Base-by-base conservation (phyloP, 352 stramenopile genomes). In the Phytophthora parvispora region DNA sequence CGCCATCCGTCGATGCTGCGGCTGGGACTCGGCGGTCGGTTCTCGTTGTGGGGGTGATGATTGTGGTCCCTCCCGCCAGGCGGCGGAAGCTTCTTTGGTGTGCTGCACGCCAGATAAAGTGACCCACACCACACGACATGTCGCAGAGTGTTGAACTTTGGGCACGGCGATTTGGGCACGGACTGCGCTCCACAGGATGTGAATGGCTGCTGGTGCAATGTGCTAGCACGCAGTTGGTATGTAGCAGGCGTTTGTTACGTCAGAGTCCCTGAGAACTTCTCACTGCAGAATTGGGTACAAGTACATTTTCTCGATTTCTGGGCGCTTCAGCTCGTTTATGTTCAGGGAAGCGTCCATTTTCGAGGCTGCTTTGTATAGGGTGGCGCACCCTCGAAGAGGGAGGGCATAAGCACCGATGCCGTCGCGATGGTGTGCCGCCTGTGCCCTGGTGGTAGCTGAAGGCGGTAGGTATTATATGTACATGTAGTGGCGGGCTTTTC, bases 1-100 rank as follows among this genome's bases (percentile, higher is more conserved):
- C n/a, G n/a, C n/a, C n/a, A n/a, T n/a, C n/a, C n/a, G n/a, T n/a
- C n/a, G n/a, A n/a, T n/a, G n/a, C n/a, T n/a, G n/a, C n/a, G n/a
- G n/a, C n/a, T n/a, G n/a, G n/a, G n/a, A n/a, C n/a, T n/a, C n/a
- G n/a, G n/a, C n/a, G n/a, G n/a, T n/a, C 32, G 40, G 10, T 56
- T 58, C 49, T 58, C 64, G 45, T 31, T 54, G 24, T 13, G 36
- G 3, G n/a, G 20, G 7, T 13, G 42, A 28, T 62, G 40, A 68
- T 68, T 68, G 65, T 68, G 58, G 60, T 73, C 29, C 56, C 22
- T n/a, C 28, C 27, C 34, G 8, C 6, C 4, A 28, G 36, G 20
- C 31, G 31, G 31, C 31, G 31, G 15, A 43, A 43, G 36, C 13
- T 25, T 57, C 28, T 43, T n/a, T 42, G 29, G 50, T 57, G 50